These are phyloP conservation scores for Mycena vitilis DNA, from an alignment of 768 basidiomycete species.

Conservation along the genomic window DNA sequence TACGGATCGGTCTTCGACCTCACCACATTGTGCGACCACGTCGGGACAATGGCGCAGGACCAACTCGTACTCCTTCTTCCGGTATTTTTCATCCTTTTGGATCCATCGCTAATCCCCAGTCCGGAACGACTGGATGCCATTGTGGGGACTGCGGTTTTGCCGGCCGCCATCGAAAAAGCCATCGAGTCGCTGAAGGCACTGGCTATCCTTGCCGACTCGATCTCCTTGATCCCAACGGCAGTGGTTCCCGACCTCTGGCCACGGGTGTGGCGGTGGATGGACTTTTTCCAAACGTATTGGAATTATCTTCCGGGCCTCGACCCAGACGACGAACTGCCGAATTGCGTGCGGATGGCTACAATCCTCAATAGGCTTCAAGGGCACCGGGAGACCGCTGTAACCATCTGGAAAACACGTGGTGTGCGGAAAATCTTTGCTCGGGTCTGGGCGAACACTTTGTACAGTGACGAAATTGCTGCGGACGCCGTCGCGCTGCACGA, in stretches of 20 bases:
- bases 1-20: not conserved
- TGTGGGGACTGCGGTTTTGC: not conserved
- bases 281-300: not conserved
- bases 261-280: not conserved
- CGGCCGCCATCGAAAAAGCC: too few species aligned
- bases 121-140: not conserved
- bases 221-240: not conserved
- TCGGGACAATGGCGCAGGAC: not conserved
- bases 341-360: too few species aligned
- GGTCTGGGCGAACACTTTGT: too few species aligned
- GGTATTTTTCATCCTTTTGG: not conserved
- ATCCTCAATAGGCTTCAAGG: too few species aligned
- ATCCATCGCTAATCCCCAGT: not conserved
- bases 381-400: too few species aligned
- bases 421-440: too few species aligned
- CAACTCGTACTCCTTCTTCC: not conserved
- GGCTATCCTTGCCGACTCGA: too few species aligned
- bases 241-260: not conserved
- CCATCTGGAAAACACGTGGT: too few species aligned
- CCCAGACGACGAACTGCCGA: too few species aligned
- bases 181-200: not conserved
- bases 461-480: too few species aligned
- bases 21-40: not conserved
- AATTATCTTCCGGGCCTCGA: not conserved
- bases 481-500: too few species aligned